phyloP scores from a whole-genome alignment of 352 stramenopile genomes.

The Globisporangium splendens region DNA sequence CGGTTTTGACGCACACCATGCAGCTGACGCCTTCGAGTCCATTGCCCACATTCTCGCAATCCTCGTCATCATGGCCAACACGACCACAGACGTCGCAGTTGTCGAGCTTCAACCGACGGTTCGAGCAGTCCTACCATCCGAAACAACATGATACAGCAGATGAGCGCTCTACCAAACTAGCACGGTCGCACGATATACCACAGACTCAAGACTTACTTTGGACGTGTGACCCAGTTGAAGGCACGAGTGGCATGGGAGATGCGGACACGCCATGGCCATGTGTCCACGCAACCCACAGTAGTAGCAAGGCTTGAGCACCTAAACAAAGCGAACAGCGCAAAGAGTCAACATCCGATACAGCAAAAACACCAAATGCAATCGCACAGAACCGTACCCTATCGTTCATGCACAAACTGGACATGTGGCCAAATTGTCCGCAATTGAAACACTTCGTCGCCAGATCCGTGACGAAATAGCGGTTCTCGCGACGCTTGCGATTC shows the following conservation, averaged over 20 bases:
- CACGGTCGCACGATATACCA: background rate
- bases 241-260: conserved; percentile 65
- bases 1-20: conserved; percentile 66
- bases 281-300: conserved; percentile 76
- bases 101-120: conserved; percentile 32
- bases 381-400: conserved; percentile 24
- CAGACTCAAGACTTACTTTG: conserved; percentile 23
- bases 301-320: conserved; percentile 70
- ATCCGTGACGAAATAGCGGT: conserved; percentile 79
- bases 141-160: background rate
- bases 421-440: conserved; percentile 76
- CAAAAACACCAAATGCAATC: background rate
- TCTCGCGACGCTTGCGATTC: conserved; percentile 57
- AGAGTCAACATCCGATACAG: background rate
- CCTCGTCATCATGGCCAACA: conserved; percentile 37
- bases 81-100: conserved; percentile 58
- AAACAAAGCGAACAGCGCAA: background rate
- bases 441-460: conserved; percentile 84
- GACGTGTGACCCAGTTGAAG: conserved; percentile 66
- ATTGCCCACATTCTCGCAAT: conserved; percentile 33
- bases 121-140: conserved; percentile 44
- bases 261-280: conserved; percentile 60
- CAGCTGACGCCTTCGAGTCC: conserved; percentile 39
- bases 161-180: background rate
- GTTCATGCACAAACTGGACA: conserved; percentile 75